A percentile compares a stretch with the other conserved stretches of the same genome.
Conservation (phyloP, 2,329 filamentous ascomycete genomes). For the Hymenoscyphus repandus region DNA sequence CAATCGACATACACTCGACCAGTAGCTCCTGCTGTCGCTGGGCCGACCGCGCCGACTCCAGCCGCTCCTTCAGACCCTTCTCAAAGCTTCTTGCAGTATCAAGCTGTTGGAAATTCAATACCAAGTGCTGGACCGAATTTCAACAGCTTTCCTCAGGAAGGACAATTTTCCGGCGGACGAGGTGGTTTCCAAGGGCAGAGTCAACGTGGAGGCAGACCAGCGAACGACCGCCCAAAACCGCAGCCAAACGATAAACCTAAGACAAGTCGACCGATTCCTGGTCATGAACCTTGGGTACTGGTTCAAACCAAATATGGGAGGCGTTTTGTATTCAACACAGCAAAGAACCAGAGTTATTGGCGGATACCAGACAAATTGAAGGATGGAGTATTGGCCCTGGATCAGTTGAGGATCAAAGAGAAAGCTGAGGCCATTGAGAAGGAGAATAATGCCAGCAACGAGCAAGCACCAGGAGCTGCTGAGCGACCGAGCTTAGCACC, state of each 20-base stretch:
- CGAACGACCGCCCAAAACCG: conserved; percentile 43
- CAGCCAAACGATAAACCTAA: conserved; percentile 76
- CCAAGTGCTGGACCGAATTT: conserved; percentile 31
- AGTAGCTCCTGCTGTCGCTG: conserved; percentile 31
- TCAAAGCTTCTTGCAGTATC: conserved; percentile 39
- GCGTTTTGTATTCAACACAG: conserved; percentile 83
- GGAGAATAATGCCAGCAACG: conserved; percentile 22
- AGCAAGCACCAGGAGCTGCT: conserved; percentile 26
- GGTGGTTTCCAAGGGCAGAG: conserved; percentile 37
- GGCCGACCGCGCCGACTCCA: conserved; percentile 10
- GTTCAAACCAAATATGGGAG: conserved; percentile 89
- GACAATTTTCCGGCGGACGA: conserved; percentile 23
- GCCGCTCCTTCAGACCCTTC: conserved; percentile 28
- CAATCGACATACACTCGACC: conserved; percentile 84
- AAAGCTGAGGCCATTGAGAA: conserved; percentile 38
- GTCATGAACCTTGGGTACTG: conserved; percentile 80
- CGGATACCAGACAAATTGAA: conserved; percentile 85
- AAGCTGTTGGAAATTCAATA: conserved; percentile 36
- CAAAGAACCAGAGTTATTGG: conserved; percentile 89
- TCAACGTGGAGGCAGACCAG: conserved; percentile 45
- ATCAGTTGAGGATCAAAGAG: conserved; percentile 64
- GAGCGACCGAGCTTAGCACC: conserved; percentile 17
- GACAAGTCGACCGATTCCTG: conserved; percentile 72
- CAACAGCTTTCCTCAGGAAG: conserved; percentile 23
- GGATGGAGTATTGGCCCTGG: conserved; percentile 67